Evolutionary conservation across 306 rosid species (phyloP).

Genomic region (Medicago lupulina): DNA sequence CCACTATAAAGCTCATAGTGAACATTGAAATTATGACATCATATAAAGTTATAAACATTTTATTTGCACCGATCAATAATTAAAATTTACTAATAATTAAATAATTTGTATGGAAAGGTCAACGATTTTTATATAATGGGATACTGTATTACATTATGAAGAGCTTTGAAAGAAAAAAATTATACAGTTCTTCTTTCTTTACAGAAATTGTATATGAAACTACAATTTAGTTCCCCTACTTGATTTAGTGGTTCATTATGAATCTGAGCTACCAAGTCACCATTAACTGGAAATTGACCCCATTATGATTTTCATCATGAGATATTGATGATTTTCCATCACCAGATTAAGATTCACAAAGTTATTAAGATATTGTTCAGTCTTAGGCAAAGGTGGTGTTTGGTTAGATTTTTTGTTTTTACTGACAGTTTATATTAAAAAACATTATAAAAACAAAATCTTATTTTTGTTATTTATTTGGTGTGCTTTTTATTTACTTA

Average conservation of each 20-base stretch:
- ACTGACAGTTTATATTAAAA: background rate
- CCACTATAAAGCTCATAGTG: conserved; percentile 49
- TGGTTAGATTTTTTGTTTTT: background rate
- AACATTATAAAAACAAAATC: too few species aligned
- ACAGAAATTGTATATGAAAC: conserved; percentile 11
- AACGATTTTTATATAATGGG: conserved; percentile 41
- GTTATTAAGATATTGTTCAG: background rate
- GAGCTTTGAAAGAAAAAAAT: conserved; percentile 23
- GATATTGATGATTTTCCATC: background rate
- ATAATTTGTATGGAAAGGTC: conserved; percentile 39
- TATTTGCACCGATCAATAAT: conserved; percentile 33
- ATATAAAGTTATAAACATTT: conserved; percentile 19
- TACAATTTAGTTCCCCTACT: conserved; percentile 6
- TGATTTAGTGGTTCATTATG: conserved; percentile 39
- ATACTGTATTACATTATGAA: conserved; percentile 21
- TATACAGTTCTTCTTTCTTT: conserved; percentile 19
- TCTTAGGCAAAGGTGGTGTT: background rate
- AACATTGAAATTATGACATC: conserved; percentile 46
- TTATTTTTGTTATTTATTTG: too few species aligned
- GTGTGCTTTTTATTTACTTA: too few species aligned
- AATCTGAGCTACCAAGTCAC: conserved; percentile 5
- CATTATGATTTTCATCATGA: conserved; percentile 38
- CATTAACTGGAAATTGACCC: conserved; percentile 11
- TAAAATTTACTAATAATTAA: background rate
- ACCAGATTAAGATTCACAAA: background rate